phyloP scores from a whole-genome alignment of 352 stramenopile species.

The Pythium biforme region DNA sequence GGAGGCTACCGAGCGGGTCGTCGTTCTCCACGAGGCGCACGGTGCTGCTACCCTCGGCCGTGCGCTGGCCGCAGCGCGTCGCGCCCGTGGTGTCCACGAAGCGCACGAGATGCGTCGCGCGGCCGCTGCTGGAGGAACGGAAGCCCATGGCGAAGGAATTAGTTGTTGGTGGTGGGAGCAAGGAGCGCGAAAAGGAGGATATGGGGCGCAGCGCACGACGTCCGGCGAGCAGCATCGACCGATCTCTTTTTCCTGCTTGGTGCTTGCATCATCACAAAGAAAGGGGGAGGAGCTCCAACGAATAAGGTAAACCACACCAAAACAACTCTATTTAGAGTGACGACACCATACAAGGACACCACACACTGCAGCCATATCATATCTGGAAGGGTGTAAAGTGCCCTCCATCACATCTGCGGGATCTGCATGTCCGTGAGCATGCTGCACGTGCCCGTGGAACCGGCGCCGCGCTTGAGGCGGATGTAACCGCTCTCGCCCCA shows the following conservation, averaged over 20 bases:
- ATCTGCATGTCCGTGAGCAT: conserved; percentile 34
- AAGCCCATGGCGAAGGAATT: conserved; percentile 11
- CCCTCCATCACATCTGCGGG: not conserved
- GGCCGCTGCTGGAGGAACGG: conserved; percentile 25
- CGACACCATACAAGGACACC: not conserved
- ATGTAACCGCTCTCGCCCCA: conserved; percentile 96
- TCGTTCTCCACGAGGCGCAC: conserved; percentile 63
- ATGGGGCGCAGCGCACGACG: not conserved
- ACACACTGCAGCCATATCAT: conserved; percentile 14
- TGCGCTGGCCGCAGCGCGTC: conserved; percentile 59
- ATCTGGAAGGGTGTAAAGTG: not conserved
- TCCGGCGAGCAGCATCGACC: not conserved
- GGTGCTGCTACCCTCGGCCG: conserved; percentile 31
- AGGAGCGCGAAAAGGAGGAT: not conserved
- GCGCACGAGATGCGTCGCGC: conserved; percentile 59
- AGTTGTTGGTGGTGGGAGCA: no score
- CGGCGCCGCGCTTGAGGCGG: conserved; percentile 72
- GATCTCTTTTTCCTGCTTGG: conserved; percentile 2
- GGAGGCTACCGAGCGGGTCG: conserved; percentile 57
- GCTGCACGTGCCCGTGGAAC: conserved; percentile 33
- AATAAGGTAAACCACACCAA: not conserved
- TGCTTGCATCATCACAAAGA: conserved; percentile 1
- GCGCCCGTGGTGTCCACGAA: conserved; percentile 61
- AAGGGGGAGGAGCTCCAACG: not conserved
- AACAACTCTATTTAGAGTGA: conserved; percentile 4